A percentile compares a stretch with the other conserved stretches of the same genome.
phyloP scores from a whole-genome alignment of 2,329 filamentous ascomycete genomes.

The Pleurostoma richardsiae region DNA sequence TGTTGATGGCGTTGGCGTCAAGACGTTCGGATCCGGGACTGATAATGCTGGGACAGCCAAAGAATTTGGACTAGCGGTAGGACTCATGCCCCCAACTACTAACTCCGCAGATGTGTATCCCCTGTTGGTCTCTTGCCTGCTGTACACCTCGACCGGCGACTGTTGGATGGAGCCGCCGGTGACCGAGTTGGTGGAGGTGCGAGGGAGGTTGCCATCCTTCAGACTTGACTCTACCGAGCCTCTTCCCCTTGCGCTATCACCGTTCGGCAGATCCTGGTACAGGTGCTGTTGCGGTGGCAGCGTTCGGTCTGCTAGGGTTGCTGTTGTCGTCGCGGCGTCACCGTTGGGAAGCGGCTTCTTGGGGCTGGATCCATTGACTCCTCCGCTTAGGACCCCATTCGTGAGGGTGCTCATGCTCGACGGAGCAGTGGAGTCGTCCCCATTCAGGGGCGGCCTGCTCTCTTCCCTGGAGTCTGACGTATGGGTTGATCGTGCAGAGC shows the following conservation, averaged over 20 bases:
- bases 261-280: constrained; percentile 5
- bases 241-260: constrained; percentile 11
- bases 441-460: constrained; percentile 36
- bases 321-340: constrained; percentile 11
- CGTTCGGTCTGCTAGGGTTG: constrained; percentile 20
- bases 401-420: constrained; percentile 50
- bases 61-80: too few relatives aligned
- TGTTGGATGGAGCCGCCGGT: constrained; percentile 23
- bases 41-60: too few relatives aligned
- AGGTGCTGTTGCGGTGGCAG: constrained; percentile 7
- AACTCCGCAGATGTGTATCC: constrained; percentile 2
- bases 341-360: constrained; percentile 18
- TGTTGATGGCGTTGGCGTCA: constrained; percentile 4
- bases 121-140: constrained; percentile 19
- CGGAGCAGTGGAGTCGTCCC: constrained; percentile 25
- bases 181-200: constrained; percentile 26
- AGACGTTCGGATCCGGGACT: neutral
- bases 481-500: constrained; percentile 47
- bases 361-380: constrained; percentile 29
- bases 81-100: too few relatives aligned
- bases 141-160: constrained; percentile 22
- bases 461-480: constrained; percentile 44
- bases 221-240: constrained; percentile 16
- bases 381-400: constrained; percentile 44
- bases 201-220: constrained; percentile 22